A percentile compares a stretch with the other conserved stretches of the same genome.
These are phyloP conservation scores for Fraxinus sp. DNA, from an alignment of 305 asterid species.

Conservation along the genomic window DNA sequence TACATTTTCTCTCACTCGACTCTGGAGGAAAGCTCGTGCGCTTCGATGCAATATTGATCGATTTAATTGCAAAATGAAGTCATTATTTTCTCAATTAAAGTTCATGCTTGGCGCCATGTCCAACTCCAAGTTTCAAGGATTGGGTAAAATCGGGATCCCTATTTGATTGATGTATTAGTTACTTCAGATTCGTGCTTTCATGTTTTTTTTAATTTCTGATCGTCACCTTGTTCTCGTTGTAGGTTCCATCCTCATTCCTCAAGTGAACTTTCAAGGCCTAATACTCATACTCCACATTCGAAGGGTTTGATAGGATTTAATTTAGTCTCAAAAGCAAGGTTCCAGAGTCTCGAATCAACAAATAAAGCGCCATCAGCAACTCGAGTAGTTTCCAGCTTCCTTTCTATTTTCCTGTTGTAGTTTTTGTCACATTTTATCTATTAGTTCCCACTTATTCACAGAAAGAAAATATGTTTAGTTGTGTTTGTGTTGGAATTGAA, in stretches of 20 bases:
- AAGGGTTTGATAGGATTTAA: not conserved
- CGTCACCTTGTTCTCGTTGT: not conserved
- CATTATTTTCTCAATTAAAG: not conserved
- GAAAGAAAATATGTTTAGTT: no score
- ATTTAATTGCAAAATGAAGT: not conserved
- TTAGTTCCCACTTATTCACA: no score
- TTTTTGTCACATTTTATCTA: no score
- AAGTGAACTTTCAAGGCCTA: not conserved
- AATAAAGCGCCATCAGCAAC: slow-evolving; percentile 1
- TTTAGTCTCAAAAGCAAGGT: not conserved
- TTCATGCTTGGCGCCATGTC: slow-evolving; percentile 2
- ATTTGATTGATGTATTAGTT: not conserved
- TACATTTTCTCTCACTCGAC: no score
- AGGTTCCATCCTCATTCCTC: slow-evolving; percentile 7
- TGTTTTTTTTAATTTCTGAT: not conserved
- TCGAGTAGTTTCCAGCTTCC: not conserved
- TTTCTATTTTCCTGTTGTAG: not conserved
- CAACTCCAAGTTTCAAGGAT: slow-evolving; percentile 12
- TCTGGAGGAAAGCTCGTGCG: not conserved
- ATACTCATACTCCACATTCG: not conserved
- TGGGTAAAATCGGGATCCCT: not conserved
- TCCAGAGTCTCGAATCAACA: no score
- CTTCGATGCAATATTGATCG: slow-evolving; percentile 14
- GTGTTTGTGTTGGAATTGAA: no score
- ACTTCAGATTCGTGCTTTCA: not conserved